Base-by-base conservation (phyloP, 345 rosid genomes). In the Rhodamnia rubescens region DNA sequence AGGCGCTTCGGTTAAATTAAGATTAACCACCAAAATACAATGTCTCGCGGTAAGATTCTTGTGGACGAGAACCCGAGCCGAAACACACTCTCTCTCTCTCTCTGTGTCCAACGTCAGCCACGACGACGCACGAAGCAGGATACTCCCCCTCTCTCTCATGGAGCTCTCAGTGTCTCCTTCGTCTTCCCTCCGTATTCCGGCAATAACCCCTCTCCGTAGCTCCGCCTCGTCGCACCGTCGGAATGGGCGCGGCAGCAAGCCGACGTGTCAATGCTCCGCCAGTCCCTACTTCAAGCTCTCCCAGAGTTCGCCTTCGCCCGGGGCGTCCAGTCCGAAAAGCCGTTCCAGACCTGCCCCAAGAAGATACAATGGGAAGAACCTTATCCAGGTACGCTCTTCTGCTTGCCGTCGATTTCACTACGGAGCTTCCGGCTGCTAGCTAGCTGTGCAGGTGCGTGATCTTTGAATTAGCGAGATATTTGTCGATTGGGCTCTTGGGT, bases 331-430 rank as follows among this genome's bases (percentile, higher is more conserved):
- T 86, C 85, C 11, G 81, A 85, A 54, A 56, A 86, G 81, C 85
- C 74, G 86, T 88, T 88, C 87, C 50, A 85, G 78, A 58, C 86
- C 50, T 83, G 86, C 83, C 22, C 54, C 86, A 13, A 78, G 52
- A 69, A 64, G 82, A 74, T 85, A 32, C 83, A 75, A 7, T 53
- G 86, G 85, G 90, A 89, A 53, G 42, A 88, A 74, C 87, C 85
- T 87, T 69, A 87, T 91, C 88, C 81, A 88, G 94, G 95, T 94
- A 91, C 86, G 32, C 29, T 82, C 83, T 58, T 83, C n/a, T 61
- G 50, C 61, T 57, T 14, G 59, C 27, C 20, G 9, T 51, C 74
- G 1, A 6, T 26, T 32, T 15, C 53, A n/a, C 49, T 42, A 5
- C 0, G 11, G 85, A 32, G 52, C 53, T 15, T 83, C 75, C 22